Base-by-base conservation (phyloP, 2,329 filamentous ascomycete species). In the Aaosphaeria pasadenensis region DNA sequence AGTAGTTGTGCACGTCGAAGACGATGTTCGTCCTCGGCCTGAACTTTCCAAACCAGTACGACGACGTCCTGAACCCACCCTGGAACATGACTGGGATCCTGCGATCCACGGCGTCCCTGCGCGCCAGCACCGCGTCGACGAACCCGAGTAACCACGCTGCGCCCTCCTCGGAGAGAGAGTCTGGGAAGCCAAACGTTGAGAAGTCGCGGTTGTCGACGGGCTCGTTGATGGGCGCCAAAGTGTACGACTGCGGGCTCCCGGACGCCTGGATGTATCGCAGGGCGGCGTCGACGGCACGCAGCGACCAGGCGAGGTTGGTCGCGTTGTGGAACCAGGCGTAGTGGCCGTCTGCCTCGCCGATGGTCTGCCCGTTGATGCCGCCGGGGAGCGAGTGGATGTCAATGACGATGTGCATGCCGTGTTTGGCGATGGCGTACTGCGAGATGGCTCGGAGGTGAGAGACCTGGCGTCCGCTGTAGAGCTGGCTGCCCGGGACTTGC, bases 141-240 rank as follows among this genome's bases (percentile, higher is more conserved):
- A 71, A 71, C 7, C 56, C 64, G 30, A 58, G 53, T 4, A 69
- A 55, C 63, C 64, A 72, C 31, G 52, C 56, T 7, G 59, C 56
- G 30, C 60, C 66, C n/a, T 52, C 54, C 6, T 57, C 54, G 1
- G 64, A 57, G 3, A 72, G 56, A 5, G 60, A 63, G 9, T 59
- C 60, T 2, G 63, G 52, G 2, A 60, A 62, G 28, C 58, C 68
- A 41, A 72, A 71, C n/a, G 49, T 58, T 5, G 55, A 48, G 33
- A 71, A 53, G 49, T 68, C 50, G 6, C 32, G 44, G 35, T 51
- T 69, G 56, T 72, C 70, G 31, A 53, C 59, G 0, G 68, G 55
- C 44, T 73, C 69, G 53, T 73, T 73, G 53, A 73, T 64, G 5
- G 69, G 67, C 4, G 57, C 60, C 38, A 73, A 50, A 11, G 67